Base-by-base conservation (phyloP, 495 filamentous ascomycete species). In the Cudoniella acicularis region DNA sequence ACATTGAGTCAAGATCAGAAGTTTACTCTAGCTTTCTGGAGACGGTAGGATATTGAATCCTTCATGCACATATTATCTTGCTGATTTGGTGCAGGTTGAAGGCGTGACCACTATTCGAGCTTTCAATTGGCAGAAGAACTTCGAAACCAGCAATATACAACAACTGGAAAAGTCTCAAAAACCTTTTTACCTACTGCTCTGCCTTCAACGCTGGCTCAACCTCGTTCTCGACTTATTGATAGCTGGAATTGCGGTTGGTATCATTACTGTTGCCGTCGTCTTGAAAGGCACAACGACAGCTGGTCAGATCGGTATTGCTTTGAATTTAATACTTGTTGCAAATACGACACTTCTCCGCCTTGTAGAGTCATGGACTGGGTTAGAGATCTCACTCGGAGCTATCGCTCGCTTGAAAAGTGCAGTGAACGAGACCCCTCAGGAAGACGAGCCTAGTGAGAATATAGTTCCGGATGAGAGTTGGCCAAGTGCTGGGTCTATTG, bases 21-120 rank as follows among this genome's bases (percentile, higher is more conserved):
- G 56, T 78, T 2, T 76, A 70, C 58, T 69, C 74, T 1, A 75
- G 73, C 55, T 78, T 81, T 42, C 57, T 79, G 26, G 79, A 82
- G 49, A 73, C 75, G 3, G 70, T 79, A 24, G 1, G 9, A 25
- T 13, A n/a, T 1, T 3, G 10, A 24, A 13, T 2, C 18, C 6
- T 25, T 9, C 10, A 18, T 46, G 51, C 13, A 3, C 51, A 22
- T 11, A 40, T 22, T 18, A 23, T 54, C 25, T 40, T 40, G 3
- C 51, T 54, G 9, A 41, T 54, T 17, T 30, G 30, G 30, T 4
- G 24, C 21, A 51, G 49, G 13, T 78, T 20, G 69, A 73, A 0
- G 75, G 75, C 4, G 57, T 74, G 9, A 59, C 65, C 42, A 76
- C 73, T 20, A 68, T 77, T 25, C 66, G 76, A 2, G 75, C 76